A percentile compares a stretch with the other conserved stretches of the same genome.
phyloP scores from a whole-genome alignment of 23 red algal genomes.

The Pyropia haitanensis region DNA sequence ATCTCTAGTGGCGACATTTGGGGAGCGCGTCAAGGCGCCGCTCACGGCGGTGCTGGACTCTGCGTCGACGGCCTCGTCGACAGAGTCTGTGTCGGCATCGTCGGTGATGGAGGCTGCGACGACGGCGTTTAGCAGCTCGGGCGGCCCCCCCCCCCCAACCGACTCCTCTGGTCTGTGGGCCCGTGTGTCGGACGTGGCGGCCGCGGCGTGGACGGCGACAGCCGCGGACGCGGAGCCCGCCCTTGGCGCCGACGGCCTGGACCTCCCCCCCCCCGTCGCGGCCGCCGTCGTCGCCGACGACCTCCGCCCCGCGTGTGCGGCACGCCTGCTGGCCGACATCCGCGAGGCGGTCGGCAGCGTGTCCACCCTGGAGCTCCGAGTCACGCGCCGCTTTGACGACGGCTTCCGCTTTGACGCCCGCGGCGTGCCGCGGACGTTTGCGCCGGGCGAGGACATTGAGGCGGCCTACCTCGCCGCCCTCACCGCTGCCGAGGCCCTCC shows the following conservation, averaged over 20 bases:
- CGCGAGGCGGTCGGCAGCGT: slow-evolving; percentile 33
- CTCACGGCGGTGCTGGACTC: slow-evolving; percentile 34
- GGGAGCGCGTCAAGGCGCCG: slow-evolving; percentile 30
- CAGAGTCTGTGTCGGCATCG: too few relatives aligned
- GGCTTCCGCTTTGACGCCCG: slow-evolving; percentile 83
- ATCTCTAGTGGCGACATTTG: slow-evolving; percentile 19
- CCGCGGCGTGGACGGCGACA: slow-evolving; percentile 31
- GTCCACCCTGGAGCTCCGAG: slow-evolving; percentile 32
- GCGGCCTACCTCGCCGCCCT: slow-evolving; percentile 50
- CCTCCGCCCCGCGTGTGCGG: slow-evolving; percentile 19
- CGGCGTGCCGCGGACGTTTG: slow-evolving; percentile 68
- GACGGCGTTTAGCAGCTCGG: too few relatives aligned
- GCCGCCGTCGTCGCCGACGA: slow-evolving; percentile 23
- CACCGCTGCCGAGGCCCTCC: slow-evolving; percentile 29
- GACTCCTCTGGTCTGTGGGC: slow-evolving; percentile 23
- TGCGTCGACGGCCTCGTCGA: background rate
- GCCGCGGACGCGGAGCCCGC: slow-evolving; percentile 20
- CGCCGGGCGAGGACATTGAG: slow-evolving; percentile 72
- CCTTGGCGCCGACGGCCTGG: slow-evolving; percentile 26
- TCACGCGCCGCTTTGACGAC: slow-evolving; percentile 79
- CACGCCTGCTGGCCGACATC: slow-evolving; percentile 21
- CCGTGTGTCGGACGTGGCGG: slow-evolving; percentile 21
- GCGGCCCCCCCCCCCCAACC: too few relatives aligned
- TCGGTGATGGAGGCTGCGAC: too few relatives aligned
- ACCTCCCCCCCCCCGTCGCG: slow-evolving; percentile 3